Percentiles rank a stretch among this genome's conserved stretches.
Conservation (phyloP, 2,329 filamentous ascomycete species). For the Beauveria brongniartii region DNA sequence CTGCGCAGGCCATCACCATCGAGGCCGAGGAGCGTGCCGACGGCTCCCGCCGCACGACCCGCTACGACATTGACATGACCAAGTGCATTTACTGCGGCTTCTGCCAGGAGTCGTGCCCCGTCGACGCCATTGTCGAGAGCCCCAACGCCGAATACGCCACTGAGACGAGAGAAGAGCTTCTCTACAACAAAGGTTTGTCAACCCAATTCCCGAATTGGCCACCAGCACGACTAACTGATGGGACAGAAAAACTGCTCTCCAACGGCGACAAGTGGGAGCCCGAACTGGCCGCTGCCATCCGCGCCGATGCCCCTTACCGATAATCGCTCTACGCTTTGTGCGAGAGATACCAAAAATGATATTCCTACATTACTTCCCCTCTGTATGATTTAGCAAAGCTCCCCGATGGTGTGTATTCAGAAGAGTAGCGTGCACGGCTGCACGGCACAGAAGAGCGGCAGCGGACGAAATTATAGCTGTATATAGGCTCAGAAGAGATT, state of each 20-base stretch:
- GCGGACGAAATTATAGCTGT: slow-evolving; percentile 15
- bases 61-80: slow-evolving; percentile 99
- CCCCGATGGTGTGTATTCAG: slow-evolving; percentile 1
- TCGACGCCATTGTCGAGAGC: slow-evolving; percentile 74
- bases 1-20: slow-evolving; percentile 96
- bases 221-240: slow-evolving; percentile 16
- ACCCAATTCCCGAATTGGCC: not conserved
- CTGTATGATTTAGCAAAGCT: slow-evolving; percentile 11
- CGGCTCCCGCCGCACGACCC: slow-evolving; percentile 86
- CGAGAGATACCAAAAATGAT: not conserved
- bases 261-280: slow-evolving; percentile 98
- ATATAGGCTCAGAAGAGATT: slow-evolving; percentile 24
- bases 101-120: slow-evolving; percentile 97
- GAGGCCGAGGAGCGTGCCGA: slow-evolving; percentile 97
- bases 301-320: slow-evolving; percentile 88
- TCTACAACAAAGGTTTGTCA: slow-evolving; percentile 79
- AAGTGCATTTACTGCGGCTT: slow-evolving; percentile 99
- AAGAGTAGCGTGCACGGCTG: not conserved
- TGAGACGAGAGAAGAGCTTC: slow-evolving; percentile 75
- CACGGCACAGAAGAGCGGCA: slow-evolving; percentile 10
- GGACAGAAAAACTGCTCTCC: slow-evolving; percentile 67
- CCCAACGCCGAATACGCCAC: slow-evolving; percentile 57
- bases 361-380: not conserved
- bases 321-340: slow-evolving; percentile 31
- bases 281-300: slow-evolving; percentile 83